Base-by-base conservation (phyloP, 768 basidiomycete species). In the Kwoniella mangroviensis region DNA sequence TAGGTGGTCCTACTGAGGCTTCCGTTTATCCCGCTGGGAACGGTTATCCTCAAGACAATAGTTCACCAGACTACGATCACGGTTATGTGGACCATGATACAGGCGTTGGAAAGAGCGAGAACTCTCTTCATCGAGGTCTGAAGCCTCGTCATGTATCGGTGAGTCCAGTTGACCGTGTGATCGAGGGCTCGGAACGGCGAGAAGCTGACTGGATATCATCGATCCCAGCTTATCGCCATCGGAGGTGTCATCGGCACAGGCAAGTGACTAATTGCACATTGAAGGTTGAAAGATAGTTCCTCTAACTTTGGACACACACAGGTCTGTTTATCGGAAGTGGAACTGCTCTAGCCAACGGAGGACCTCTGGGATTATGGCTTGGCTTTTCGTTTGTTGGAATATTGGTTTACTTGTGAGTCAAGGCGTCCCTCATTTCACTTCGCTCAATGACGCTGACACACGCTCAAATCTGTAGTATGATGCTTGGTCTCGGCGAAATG, bases 261-360 rank as follows among this genome's bases (percentile, higher is more conserved):
- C 49, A 12, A 34, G 56, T 24, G 17, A 49, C 19, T 19, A 34
- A 7, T 6, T 34, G 34, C 0, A 34, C 34, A 34, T 7, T 0
- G 34, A 5, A 34, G 1, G 9, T 7, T 0, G 34, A 5, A 34
- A 7, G 9, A 34, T 34, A 34, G 34, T 7, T 15, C 13, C 2
- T 11, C 42, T 49, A 15, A 49, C 43, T 11, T 26, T 28, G 11
- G 41, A 3, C 11, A 43, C 1, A 56, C 22, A 71, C 62, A 42
- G 89, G 90, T 72, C 84, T 90, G 13, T 91, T 91, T 82, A 81
- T 92, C 40, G 80, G 80, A 59, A 80, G 75, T 24, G 88, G 86
- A 15, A 79, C 78, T 52, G 69, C 72, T 12, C 63, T 81, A n/a
- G 68, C 71, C 26, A 71, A 77, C 52, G 79, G 76, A 51, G 79